Evolutionary conservation across 805 yeast species (phyloP).

Genomic region (Saturnispora halmiae): DNA sequence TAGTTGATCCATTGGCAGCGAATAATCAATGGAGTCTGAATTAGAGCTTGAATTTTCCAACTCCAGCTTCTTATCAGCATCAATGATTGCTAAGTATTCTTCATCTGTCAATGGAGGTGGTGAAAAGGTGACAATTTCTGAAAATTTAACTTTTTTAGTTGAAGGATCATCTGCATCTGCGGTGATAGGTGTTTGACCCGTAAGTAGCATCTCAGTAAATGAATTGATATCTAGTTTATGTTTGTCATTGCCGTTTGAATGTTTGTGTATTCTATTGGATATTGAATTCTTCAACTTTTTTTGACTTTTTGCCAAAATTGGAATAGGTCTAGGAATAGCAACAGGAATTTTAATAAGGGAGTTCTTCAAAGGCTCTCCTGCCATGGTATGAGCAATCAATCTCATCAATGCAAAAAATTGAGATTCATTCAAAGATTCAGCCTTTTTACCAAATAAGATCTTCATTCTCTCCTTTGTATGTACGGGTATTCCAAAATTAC

Average conservation of each 20-base stretch:
- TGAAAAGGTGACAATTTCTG: conserved; percentile 47
- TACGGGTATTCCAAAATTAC: conserved; percentile 61
- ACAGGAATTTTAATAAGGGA: conserved; percentile 45
- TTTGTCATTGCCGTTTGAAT: conserved; percentile 5
- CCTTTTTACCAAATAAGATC: conserved; percentile 45
- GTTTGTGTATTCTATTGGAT: conserved; percentile 12
- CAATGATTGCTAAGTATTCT: conserved; percentile 6
- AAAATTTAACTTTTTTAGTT: conserved; percentile 57
- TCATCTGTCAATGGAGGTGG: conserved; percentile 18
- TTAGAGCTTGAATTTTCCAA: background rate
- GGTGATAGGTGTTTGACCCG: conserved; percentile 59
- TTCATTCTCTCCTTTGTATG: conserved; percentile 40
- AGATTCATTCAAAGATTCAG: conserved; percentile 65
- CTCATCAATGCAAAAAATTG: conserved; percentile 85
- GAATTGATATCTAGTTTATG: conserved; percentile 68
- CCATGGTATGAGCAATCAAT: conserved; percentile 58
- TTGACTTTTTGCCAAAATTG: conserved; percentile 60
- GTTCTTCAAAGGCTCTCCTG: conserved; percentile 45
- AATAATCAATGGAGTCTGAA: conserved; percentile 37
- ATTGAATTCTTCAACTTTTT: conserved; percentile 18
- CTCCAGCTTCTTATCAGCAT: conserved; percentile 20
- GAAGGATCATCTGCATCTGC: conserved; percentile 28
- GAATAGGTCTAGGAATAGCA: conserved; percentile 68
- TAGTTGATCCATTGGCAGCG: conserved; percentile 72
- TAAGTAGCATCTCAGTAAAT: conserved; percentile 72